Evolutionary conservation across 192 early-diverging fungal genomes (phyloP).

Genomic region (Rhizophagus sp.): DNA sequence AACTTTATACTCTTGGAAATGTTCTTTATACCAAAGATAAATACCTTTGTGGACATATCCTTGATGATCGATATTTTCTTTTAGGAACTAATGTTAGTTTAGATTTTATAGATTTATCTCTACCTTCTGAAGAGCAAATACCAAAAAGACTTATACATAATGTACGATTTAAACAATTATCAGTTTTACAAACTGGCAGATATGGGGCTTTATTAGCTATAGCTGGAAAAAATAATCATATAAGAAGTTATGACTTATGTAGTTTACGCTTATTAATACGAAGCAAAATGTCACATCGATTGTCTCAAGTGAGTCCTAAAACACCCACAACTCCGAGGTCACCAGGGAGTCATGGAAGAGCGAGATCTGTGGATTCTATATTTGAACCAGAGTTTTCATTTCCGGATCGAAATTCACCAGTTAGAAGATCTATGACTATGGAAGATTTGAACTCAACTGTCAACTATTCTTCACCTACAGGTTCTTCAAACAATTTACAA

Average conservation of each 20-base stretch:
- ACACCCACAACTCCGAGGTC: background rate
- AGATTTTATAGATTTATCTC: constrained; percentile 23
- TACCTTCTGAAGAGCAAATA: constrained; percentile 17
- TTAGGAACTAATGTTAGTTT: constrained; percentile 7
- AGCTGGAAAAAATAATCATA: constrained; percentile 22
- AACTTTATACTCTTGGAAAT: constrained; percentile 22
- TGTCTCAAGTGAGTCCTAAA: background rate
- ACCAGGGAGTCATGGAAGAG: constrained; percentile 2
- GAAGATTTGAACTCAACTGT: background rate
- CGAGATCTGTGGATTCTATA: constrained; percentile 14
- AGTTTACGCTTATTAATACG: constrained; percentile 9
- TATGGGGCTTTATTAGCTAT: constrained; percentile 2
- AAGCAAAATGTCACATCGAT: background rate
- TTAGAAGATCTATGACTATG: background rate
- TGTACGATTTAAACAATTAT: constrained; percentile 18
- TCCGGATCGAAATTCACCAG: background rate
- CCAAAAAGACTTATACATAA: constrained; percentile 9
- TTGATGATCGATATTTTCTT: constrained; percentile 25
- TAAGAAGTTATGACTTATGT: constrained; percentile 17
- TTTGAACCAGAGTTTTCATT: constrained; percentile 7
- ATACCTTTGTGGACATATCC: constrained; percentile 18
- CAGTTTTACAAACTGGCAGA: constrained; percentile 3
- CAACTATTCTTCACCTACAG: background rate
- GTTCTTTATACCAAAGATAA: constrained; percentile 18
- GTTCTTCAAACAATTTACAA: background rate